A percentile compares a stretch with the other conserved stretches of the same genome.
Conservation (phyloP, 768 basidiomycete genomes). For the Amanita rubescens region DNA sequence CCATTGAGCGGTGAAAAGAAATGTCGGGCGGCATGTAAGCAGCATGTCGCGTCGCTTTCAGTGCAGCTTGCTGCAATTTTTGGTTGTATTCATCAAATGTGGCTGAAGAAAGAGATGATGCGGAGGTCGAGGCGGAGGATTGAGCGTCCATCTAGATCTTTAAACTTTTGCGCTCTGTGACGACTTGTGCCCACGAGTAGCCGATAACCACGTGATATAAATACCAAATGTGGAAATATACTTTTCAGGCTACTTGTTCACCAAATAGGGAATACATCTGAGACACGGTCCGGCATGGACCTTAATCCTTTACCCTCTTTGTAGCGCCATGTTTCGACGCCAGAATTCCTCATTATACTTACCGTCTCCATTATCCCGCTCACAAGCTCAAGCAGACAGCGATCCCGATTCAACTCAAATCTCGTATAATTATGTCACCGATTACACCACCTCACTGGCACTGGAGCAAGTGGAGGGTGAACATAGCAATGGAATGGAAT, state of each 20-base stretch:
- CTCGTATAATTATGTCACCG: neutral
- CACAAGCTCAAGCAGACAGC: conserved; percentile 5
- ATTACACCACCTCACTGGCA: neutral
- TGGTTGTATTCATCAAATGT: conserved; percentile 49
- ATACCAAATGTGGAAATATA: neutral
- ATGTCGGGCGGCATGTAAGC: conserved; percentile 67
- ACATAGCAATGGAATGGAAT: conserved; percentile 3
- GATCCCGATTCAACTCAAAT: neutral
- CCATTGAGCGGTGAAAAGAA: conserved; percentile 84
- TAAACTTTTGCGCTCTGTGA: neutral
- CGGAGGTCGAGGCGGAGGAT: conserved; percentile 5
- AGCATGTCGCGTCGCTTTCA: conserved; percentile 57
- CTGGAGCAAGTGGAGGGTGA: neutral
- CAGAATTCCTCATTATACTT: neutral
- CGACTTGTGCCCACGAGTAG: too few relatives aligned
- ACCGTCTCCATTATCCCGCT: neutral
- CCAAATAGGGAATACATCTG: neutral
- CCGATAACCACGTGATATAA: neutral
- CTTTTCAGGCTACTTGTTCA: neutral
- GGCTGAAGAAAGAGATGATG: neutral
- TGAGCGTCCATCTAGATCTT: conserved; percentile 11
- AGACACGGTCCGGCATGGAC: neutral
- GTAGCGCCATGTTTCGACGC: neutral
- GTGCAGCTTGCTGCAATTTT: conserved; percentile 50
- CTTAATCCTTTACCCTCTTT: neutral